phyloP scores from a whole-genome alignment of 495 filamentous ascomycete species.

The Talaromyces thailandensis region DNA sequence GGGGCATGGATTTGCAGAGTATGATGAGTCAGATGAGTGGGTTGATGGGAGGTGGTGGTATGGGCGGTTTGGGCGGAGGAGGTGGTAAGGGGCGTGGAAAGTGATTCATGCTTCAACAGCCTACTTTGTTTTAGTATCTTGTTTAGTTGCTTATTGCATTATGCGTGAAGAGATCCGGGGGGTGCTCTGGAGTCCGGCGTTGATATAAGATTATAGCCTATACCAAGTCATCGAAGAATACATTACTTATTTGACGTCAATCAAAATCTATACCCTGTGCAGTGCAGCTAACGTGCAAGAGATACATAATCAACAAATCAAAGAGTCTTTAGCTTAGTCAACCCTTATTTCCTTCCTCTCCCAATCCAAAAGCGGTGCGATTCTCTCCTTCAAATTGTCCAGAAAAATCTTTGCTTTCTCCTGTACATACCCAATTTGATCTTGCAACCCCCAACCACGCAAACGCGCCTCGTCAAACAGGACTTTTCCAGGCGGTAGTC shows the following conservation, averaged over 20 bases:
- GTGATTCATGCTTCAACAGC: slow-evolving; percentile 11
- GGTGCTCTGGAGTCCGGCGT: not conserved
- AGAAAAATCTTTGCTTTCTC: not conserved
- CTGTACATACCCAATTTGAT: not conserved
- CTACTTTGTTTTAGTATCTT: too few species aligned
- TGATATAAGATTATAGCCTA: not conserved
- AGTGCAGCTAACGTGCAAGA: too few species aligned
- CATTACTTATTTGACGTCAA: not conserved
- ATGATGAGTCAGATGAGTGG: slow-evolving; percentile 81
- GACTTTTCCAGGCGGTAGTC: slow-evolving; percentile 20
- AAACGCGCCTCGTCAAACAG: slow-evolving; percentile 15
- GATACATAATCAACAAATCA: not conserved
- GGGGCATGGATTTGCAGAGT: slow-evolving; percentile 70
- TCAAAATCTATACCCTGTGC: not conserved
- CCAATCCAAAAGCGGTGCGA: not conserved
- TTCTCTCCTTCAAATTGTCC: not conserved
- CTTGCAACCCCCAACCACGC: slow-evolving; percentile 6
- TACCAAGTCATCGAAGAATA: not conserved
- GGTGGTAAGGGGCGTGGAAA: slow-evolving; percentile 32
- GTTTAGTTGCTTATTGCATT: not conserved
- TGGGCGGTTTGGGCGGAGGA: slow-evolving; percentile 22
- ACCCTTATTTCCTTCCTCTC: slow-evolving; percentile 1
- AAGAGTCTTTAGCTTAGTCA: not conserved
- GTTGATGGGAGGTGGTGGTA: slow-evolving; percentile 44
- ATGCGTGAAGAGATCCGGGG: not conserved